Percentiles rank a stretch among this genome's conserved stretches.
Conservation (phyloP, 2,329 filamentous ascomycete genomes). For the Dothideomycetes sp. region DNA sequence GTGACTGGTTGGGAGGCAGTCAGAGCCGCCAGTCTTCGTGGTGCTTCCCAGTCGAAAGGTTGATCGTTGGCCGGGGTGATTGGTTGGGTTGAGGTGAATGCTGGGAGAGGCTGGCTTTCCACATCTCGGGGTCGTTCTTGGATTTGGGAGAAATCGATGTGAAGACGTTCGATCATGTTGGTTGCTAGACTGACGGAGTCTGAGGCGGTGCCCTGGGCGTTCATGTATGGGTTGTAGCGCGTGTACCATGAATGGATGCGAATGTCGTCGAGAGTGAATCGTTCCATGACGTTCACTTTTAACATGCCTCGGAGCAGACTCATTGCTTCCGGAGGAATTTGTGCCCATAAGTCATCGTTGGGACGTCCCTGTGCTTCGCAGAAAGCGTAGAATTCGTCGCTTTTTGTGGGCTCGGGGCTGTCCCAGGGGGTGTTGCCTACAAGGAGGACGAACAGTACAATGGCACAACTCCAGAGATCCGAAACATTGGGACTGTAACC, state of each 20-base stretch:
- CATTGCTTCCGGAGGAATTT: conserved; percentile 62
- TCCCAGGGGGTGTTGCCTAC: conserved; percentile 98
- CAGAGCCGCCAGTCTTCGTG: conserved; percentile 45
- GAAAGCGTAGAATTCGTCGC: conserved; percentile 89
- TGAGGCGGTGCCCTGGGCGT: conserved; percentile 60
- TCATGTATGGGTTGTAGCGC: conserved; percentile 66
- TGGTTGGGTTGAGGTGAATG: conserved; percentile 75
- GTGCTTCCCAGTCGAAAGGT: conserved; percentile 81
- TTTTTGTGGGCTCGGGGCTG: conserved; percentile 65
- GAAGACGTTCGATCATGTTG: conserved; percentile 83
- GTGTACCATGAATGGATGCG: conserved; percentile 94
- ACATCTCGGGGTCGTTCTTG: conserved; percentile 17
- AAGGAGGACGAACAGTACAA: conserved; percentile 91
- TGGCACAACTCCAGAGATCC: conserved; percentile 95
- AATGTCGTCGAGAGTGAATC: conserved; percentile 80
- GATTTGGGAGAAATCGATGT: conserved; percentile 61
- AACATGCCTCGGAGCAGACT: conserved; percentile 91
- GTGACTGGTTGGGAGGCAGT: conserved; percentile 41
- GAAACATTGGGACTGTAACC: conserved; percentile 71
- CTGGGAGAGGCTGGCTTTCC: conserved; percentile 33
- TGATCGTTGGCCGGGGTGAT: conserved; percentile 62
- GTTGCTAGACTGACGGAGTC: conserved; percentile 84
- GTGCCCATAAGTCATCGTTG: conserved; percentile 79
- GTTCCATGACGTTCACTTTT: conserved; percentile 61
- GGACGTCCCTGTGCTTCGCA: conserved; percentile 62